A percentile compares a stretch with the other conserved stretches of the same genome.
phyloP scores from a whole-genome alignment of 192 early-diverging fungal species.

The Dissophora ornata region DNA sequence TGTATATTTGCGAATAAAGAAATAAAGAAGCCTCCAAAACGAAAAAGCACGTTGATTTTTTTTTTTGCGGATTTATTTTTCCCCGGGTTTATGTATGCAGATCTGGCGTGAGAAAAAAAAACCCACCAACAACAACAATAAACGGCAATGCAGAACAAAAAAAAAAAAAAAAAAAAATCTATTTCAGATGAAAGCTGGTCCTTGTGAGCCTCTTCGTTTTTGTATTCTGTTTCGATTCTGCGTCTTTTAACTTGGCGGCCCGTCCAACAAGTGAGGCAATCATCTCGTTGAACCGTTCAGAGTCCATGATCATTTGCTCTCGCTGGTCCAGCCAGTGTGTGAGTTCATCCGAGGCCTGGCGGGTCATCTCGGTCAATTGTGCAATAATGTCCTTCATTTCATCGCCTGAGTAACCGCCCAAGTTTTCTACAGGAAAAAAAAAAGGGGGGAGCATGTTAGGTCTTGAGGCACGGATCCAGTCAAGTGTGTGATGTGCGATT shows the following conservation, averaged over 20 bases:
- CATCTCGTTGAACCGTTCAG: constrained; percentile 70
- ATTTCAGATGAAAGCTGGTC: constrained; percentile 46
- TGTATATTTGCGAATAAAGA: not conserved
- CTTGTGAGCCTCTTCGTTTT: constrained; percentile 42
- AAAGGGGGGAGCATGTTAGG: not conserved
- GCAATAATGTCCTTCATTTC: constrained; percentile 63
- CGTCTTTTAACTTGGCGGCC: constrained; percentile 59
- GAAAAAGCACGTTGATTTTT: not conserved
- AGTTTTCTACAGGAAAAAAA: constrained; percentile 50
- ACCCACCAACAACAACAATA: no score
- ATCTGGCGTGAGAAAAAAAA: no score
- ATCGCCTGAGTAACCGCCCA: constrained; percentile 60
- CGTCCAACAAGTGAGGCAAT: constrained; percentile 69
- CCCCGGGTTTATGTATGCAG: no score
- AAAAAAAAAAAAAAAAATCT: constrained; percentile 11
- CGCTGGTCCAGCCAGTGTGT: constrained; percentile 69
- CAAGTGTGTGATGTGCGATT: not conserved
- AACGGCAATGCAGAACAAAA: no score
- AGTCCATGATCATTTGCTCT: constrained; percentile 71
- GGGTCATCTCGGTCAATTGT: constrained; percentile 57
- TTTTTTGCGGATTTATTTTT: not conserved
- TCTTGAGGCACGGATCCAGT: not conserved
- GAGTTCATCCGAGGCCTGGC: constrained; percentile 64
- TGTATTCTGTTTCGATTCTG: constrained; percentile 38
- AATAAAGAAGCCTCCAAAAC: no score